Evolutionary conservation across 805 yeast genomes (phyloP).

Genomic region (Zygotorulaspora chibaensis): DNA sequence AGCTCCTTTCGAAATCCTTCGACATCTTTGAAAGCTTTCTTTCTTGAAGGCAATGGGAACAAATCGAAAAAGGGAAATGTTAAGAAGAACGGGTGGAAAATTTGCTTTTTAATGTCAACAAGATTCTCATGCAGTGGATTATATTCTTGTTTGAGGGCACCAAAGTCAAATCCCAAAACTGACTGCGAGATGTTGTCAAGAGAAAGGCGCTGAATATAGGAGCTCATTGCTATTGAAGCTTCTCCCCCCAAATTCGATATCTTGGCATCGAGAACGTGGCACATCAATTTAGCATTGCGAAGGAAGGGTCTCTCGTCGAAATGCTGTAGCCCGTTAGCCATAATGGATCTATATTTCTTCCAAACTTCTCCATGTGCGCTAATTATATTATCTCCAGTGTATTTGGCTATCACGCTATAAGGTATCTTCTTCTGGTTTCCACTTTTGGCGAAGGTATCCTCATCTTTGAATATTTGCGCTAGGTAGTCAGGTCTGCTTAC

Average conservation of each 20-base stretch:
- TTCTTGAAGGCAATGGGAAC: slow-evolving; percentile 46
- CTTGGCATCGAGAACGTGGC: slow-evolving; percentile 24
- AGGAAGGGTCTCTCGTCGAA: slow-evolving; percentile 41
- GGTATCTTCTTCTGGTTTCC: slow-evolving; percentile 60
- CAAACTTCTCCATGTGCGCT: slow-evolving; percentile 54
- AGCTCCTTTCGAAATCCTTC: slow-evolving; percentile 38
- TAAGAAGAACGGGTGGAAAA: slow-evolving; percentile 51
- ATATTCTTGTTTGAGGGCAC: slow-evolving; percentile 33
- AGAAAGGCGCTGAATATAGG: slow-evolving; percentile 44
- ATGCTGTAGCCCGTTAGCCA: slow-evolving; percentile 48
- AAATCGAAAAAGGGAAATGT: slow-evolving; percentile 52
- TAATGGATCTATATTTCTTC: slow-evolving; percentile 44
- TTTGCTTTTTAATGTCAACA: slow-evolving; percentile 46
- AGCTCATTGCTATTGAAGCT: slow-evolving; percentile 30
- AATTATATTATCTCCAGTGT: slow-evolving; percentile 58
- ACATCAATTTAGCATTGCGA: slow-evolving; percentile 38
- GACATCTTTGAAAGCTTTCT: slow-evolving; percentile 43
- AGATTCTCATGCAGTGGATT: slow-evolving; percentile 39
- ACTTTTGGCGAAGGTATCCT: slow-evolving; percentile 50
- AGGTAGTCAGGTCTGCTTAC: slow-evolving; percentile 47
- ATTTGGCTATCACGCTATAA: slow-evolving; percentile 47
- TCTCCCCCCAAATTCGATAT: not conserved
- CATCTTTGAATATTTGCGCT: slow-evolving; percentile 45
- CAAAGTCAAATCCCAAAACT: slow-evolving; percentile 47
- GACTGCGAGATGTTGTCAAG: slow-evolving; percentile 49